Evolutionary conservation across 805 yeast genomes (phyloP).

Genomic region (Clavispora asparagi): DNA sequence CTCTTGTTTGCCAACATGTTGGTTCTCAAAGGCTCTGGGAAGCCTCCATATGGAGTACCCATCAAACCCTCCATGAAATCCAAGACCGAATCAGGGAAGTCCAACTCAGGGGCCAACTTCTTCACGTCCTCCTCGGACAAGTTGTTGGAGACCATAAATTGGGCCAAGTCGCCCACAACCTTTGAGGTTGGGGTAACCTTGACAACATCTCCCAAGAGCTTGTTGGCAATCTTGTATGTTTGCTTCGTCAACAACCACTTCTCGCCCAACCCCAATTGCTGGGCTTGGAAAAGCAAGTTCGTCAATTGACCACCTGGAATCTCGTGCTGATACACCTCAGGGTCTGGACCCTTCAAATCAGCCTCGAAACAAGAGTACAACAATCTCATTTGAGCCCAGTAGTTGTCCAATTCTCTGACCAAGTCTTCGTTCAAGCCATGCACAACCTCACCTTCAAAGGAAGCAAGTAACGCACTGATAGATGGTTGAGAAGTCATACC

Average conservation of each 20-base stretch:
- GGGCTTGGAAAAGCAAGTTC: conserved; percentile 97
- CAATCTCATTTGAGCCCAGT: conserved; percentile 99
- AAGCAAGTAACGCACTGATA: conserved; percentile 85
- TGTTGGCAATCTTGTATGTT: conserved; percentile 89
- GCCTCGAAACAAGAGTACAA: conserved; percentile 97
- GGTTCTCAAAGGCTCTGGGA: conserved; percentile 98
- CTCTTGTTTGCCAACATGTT: conserved; percentile 89
- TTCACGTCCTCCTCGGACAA: conserved; percentile 78
- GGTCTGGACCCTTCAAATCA: conserved; percentile 98
- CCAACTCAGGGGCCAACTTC: conserved; percentile 83
- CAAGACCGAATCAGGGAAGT: conserved; percentile 97
- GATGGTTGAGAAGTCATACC: conserved; percentile 99
- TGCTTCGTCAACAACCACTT: conserved; percentile 96
- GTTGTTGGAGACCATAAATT: conserved; percentile 97
- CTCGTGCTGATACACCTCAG: conserved; percentile 97
- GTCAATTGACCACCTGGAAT: conserved; percentile 99
- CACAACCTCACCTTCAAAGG: conserved; percentile 79
- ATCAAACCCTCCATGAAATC: conserved; percentile 98
- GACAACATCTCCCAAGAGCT: conserved; percentile 90
- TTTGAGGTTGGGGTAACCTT: conserved; percentile 99
- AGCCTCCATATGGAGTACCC: conserved; percentile 99
- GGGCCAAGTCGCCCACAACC: conserved; percentile 99
- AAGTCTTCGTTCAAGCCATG: conserved; percentile 63
- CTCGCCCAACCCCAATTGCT: conserved; percentile 95
- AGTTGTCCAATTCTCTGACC: conserved; percentile 81